Evolutionary conservation across 768 basidiomycete genomes (phyloP), one percentile per base, ranked within the genome.

Genomic region (Pleurotus eryngii): DNA sequence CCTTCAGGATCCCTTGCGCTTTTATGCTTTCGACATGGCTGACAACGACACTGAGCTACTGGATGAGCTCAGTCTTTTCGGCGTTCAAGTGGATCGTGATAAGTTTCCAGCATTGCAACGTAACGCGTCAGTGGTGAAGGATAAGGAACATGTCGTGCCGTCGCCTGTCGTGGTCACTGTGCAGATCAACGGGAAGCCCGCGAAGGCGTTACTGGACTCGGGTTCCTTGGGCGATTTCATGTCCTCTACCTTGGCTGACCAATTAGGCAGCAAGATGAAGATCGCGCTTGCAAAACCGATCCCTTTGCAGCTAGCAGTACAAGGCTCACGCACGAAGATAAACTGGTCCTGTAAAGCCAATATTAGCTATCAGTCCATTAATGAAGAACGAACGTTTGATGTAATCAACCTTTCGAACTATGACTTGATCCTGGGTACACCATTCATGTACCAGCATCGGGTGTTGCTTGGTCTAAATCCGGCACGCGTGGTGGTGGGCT

Each of bases 221-320:
- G 76, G 76, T 0, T 77, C 73, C 0, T 54, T 74, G 1, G 74
- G 74, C 1, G 77, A 79, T 58, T 78, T 80, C 55, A 68, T 80
- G 24, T 74, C 74, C 0, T 61, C 69, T 0, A 70, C 63, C 1
- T 20, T 78, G 0, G 72, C 69, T 0, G 71, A 76, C 48, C 78
- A 80, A 57, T 56, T 79, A 3, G 64, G 67, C 2, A 30, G 75
- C 0, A 55, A 63, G 26, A 15, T 1, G 11, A 56, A 54, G 1
- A 56, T 60, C 0, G 58, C 61, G 14, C 59, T 79, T 0, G 65
- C 49, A 0, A 66, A 67, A 26, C 77, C 72, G 2, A 18, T 80
- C 3, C 55, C 66, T 0, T 46, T 79, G 0, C 73, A 76, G 11
- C 60, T 82, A 0, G 78, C 77, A 0, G 72, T 76, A 0, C 70